Evolutionary conservation across 106 monocot genomes (phyloP), one percentile per base, ranked within the genome.

Genomic region (Dactylorhiza incarnata): DNA sequence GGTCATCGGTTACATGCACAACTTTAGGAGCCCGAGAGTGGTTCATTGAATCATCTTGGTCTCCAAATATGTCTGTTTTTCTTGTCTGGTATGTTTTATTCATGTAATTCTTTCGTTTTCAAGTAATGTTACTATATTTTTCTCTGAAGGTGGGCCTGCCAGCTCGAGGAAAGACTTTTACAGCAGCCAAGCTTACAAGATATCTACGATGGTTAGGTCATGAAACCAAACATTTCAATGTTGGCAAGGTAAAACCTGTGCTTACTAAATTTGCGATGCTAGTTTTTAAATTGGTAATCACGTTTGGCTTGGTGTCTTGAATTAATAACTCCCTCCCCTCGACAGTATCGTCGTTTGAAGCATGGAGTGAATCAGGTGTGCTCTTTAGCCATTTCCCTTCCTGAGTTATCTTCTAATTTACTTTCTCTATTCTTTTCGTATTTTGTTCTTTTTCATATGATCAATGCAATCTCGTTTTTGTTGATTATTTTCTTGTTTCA

Each of bases 211-310:
- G 97, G 97, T 79, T 99, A 76, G 97, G 97, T 71, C 97, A 99
- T 85, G 94, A 99, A 80, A 94, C 97, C 45, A 94, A 99, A 65
- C 97, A 99, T 88, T 99, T 99, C 81, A 99, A 99, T 83, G 97
- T 99, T 79, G 97, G 97, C 23, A 99, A 99, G 97, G 97, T 99
- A 68, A 74, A 46, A 25, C 24, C 11, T 45, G 45, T 58, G 45
- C 37, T 37, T 66, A 66, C 22, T 66, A 24, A 6, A 49, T 70
- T 44, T 44, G 65, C 72, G 79, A 82, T 62, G 77, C 73, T 66
- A 65, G 47, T 63, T 22, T 66, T 23, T 66, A 37, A 66, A 37
- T 66, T 66, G 22, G 56, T 48, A 45, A 48, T 49, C 22, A 76
- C 66, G 16, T 13, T 80, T 87, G 72, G 73, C 67, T 78, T 26